Evolutionary conservation across 208 protist genomes (phyloP).

Genomic region (Wallacemonas sp.): DNA sequence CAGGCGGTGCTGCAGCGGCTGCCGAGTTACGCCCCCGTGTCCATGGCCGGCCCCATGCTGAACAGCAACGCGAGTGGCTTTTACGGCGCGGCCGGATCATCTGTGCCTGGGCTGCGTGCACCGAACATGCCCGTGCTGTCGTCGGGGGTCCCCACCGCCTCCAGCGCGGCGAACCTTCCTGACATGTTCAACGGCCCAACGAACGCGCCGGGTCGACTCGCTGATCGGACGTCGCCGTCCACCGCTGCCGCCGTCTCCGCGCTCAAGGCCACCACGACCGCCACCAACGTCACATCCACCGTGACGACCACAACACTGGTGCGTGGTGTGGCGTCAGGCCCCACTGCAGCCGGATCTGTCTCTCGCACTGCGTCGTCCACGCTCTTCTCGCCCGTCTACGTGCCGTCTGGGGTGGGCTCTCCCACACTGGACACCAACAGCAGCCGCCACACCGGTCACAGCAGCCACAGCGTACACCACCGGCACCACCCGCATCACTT

Average conservation of each 20-base stretch:
- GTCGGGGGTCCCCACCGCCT: too few relatives aligned
- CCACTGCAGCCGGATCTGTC: neutral
- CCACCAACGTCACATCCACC: conserved; percentile 2
- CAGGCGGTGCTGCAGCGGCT: conserved; percentile 4
- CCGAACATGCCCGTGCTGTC: neutral
- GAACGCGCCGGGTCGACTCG: neutral
- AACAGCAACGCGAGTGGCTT: neutral
- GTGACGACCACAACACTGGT: neutral
- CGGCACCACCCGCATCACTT: neutral
- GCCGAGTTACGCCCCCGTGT: conserved; percentile 13
- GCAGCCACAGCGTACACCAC: neutral
- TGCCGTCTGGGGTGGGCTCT: neutral
- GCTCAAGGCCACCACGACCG: conserved; percentile 3
- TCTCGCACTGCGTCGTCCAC: neutral
- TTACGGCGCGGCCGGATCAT: neutral
- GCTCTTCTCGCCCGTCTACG: neutral
- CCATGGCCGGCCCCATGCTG: neutral
- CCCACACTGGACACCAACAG: too few relatives aligned
- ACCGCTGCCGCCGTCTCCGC: neutral
- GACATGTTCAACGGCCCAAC: neutral
- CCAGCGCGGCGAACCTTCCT: too few relatives aligned
- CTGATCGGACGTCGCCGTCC: neutral
- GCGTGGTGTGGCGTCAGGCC: neutral
- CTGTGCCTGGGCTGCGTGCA: neutral
- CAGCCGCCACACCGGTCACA: neutral